phyloP scores from a whole-genome alignment of 2,329 filamentous ascomycete species.

The Coniochaeta prunicola region DNA sequence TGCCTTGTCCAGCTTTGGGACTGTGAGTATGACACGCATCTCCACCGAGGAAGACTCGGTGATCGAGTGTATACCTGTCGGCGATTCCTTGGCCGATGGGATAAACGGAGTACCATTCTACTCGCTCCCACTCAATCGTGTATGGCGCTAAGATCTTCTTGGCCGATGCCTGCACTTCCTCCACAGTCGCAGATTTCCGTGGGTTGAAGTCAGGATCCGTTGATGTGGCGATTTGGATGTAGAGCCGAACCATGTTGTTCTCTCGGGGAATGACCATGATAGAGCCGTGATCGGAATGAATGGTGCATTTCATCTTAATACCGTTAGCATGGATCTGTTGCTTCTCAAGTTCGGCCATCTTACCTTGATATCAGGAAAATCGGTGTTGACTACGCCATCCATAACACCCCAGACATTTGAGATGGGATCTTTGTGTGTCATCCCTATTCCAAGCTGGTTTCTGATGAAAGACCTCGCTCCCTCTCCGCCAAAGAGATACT shows the following conservation, averaged over 20 bases:
- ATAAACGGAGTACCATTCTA: slow-evolving; percentile 72
- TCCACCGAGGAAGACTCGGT: slow-evolving; percentile 66
- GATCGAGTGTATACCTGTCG: slow-evolving; percentile 58
- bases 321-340: slow-evolving; percentile 33
- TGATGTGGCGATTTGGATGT: slow-evolving; percentile 60
- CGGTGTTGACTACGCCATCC: slow-evolving; percentile 63
- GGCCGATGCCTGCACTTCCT: slow-evolving; percentile 57
- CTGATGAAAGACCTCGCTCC: slow-evolving; percentile 62
- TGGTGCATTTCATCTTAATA: slow-evolving; percentile 61
- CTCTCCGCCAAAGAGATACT: slow-evolving; percentile 66
- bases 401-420: slow-evolving; percentile 71
- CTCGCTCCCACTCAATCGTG: slow-evolving; percentile 56
- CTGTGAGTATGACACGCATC: slow-evolving; percentile 78
- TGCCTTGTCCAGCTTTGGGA: slow-evolving; percentile 65
- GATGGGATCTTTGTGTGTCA: slow-evolving; percentile 64
- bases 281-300: slow-evolving; percentile 66
- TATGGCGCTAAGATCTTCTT: slow-evolving; percentile 61
- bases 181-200: slow-evolving; percentile 53
- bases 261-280: slow-evolving; percentile 76
- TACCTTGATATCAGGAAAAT: slow-evolving; percentile 72
- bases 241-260: slow-evolving; percentile 59
- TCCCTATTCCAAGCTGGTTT: slow-evolving; percentile 58
- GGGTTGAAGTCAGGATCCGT: slow-evolving; percentile 55
- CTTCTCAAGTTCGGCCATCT: background rate
- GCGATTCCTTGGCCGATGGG: slow-evolving; percentile 69